A percentile compares a stretch with the other conserved stretches of the same genome.
phyloP scores from a whole-genome alignment of 2,329 filamentous ascomycete genomes.

The Pyrenophora teres region DNA sequence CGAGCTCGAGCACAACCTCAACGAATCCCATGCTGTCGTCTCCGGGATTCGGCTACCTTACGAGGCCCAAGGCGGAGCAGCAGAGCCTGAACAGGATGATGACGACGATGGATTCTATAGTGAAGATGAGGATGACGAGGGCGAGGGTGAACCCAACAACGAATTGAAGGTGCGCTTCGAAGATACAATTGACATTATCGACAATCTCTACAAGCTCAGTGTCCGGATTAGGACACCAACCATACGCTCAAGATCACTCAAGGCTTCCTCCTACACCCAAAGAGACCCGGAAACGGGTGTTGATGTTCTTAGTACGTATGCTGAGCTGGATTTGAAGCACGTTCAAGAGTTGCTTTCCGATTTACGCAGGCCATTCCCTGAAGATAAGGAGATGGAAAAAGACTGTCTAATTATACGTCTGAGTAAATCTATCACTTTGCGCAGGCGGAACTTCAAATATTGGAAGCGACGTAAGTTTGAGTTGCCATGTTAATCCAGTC shows the following conservation, averaged over 20 bases:
- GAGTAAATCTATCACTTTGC: conserved; percentile 39
- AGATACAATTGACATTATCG: conserved; percentile 45
- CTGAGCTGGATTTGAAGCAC: conserved; percentile 36
- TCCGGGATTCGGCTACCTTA: conserved; percentile 40
- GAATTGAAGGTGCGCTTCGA: conserved; percentile 44
- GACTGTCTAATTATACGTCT: conserved; percentile 34
- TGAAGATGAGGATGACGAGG: conserved; percentile 34
- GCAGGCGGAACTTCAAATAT: conserved; percentile 46
- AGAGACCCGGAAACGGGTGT: conserved; percentile 44
- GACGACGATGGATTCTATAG: conserved; percentile 37
- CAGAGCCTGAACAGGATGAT: conserved; percentile 22
- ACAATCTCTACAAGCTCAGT: conserved; percentile 46
- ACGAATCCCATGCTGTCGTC: conserved; percentile 33
- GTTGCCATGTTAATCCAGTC: neutral
- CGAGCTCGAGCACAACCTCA: conserved; percentile 40
- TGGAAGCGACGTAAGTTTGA: conserved; percentile 37
- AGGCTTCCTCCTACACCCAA: conserved; percentile 42
- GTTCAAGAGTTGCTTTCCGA: conserved; percentile 36
- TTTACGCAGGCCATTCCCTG: conserved; percentile 23
- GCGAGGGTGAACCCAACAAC: conserved; percentile 27
- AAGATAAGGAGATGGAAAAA: conserved; percentile 13
- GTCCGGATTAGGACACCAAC: conserved; percentile 45
- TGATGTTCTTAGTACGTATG: conserved; percentile 41
- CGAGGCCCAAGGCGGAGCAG: conserved; percentile 32
- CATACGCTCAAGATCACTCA: conserved; percentile 41